phyloP scores from a whole-genome alignment of 495 filamentous ascomycete species.

The Tetracladium marchalianum region DNA sequence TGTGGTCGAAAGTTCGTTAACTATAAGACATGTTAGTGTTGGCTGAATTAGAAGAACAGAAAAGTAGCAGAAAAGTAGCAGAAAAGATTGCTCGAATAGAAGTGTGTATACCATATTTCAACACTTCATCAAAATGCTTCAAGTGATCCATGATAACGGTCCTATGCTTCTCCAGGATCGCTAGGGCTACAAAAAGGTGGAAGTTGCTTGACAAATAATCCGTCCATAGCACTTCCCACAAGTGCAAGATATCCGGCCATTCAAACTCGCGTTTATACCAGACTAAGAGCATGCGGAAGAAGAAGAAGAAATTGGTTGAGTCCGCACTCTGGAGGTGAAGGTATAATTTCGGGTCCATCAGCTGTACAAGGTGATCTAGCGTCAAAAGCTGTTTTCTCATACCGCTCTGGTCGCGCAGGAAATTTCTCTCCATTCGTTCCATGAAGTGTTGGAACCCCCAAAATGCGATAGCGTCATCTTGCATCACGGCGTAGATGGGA shows the following conservation, averaged over 20 bases:
- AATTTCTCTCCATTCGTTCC: constrained; percentile 97
- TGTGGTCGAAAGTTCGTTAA: constrained; percentile 89
- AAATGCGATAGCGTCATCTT: constrained; percentile 94
- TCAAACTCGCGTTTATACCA: constrained; percentile 98
- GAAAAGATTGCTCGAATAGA: background rate
- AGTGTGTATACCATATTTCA: constrained; percentile 74
- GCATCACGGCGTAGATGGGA: constrained; percentile 91
- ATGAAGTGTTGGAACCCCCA: constrained; percentile 96
- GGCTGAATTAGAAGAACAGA: constrained; percentile 5
- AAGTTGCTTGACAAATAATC: constrained; percentile 81
- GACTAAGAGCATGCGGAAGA: constrained; percentile 95
- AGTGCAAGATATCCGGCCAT: constrained; percentile 73
- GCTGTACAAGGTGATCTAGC: constrained; percentile 84
- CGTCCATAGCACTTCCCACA: constrained; percentile 95
- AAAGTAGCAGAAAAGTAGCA: background rate
- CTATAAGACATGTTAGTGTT: constrained; percentile 28
- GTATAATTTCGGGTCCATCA: constrained; percentile 94
- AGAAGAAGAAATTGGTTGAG: constrained; percentile 98
- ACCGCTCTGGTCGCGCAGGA: constrained; percentile 87
- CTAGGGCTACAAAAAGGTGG: constrained; percentile 88
- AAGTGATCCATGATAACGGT: constrained; percentile 92
- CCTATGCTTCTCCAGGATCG: constrained; percentile 91
- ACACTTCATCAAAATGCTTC: constrained; percentile 89
- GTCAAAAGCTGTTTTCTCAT: constrained; percentile 89
- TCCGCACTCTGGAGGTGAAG: constrained; percentile 81